These are phyloP conservation scores for Melastoma candidum DNA, from an alignment of 441 rosid species.

Conservation along the genomic window DNA sequence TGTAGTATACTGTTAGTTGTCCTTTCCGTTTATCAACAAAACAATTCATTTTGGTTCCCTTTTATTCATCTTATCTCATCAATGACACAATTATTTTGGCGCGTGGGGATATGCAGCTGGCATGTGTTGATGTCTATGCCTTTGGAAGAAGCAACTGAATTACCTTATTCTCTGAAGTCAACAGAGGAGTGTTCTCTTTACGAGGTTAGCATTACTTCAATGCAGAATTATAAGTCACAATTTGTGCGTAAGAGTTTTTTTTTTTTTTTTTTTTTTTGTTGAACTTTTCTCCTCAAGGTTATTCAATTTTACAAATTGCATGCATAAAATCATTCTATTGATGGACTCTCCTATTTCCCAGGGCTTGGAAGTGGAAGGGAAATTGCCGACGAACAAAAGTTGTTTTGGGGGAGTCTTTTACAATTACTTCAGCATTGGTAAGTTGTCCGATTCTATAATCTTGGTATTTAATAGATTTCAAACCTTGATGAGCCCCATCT, in stretches of 20 bases:
- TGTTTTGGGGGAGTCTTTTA: conserved; percentile 84
- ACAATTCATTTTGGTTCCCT: too few species aligned
- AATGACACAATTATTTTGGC: not conserved
- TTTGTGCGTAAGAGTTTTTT: too few species aligned
- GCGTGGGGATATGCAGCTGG: conserved; percentile 52
- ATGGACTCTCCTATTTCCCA: conserved; percentile 21
- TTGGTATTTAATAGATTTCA: too few species aligned
- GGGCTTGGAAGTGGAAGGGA: conserved; percentile 59
- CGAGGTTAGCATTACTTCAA: conserved; percentile 32
- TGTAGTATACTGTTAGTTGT: not conserved
- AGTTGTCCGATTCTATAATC: conserved; percentile 3
- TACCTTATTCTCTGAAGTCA: conserved; percentile 65
- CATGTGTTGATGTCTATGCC: conserved; percentile 59
- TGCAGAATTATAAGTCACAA: not conserved
- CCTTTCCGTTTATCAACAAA: not conserved
- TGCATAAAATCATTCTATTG: too few species aligned
- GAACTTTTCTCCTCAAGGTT: too few species aligned
- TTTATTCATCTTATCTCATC: not conserved
- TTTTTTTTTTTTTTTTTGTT: too few species aligned
- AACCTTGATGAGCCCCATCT: too few species aligned
- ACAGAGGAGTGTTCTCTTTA: conserved; percentile 50
- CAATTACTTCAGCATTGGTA: conserved; percentile 90
- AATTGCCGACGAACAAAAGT: conserved; percentile 39
- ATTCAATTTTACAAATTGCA: too few species aligned
- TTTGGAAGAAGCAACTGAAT: conserved; percentile 44